Evolutionary conservation across 2,329 filamentous ascomycete species (phyloP).

Genomic region (Chrysoporthe deuterocubensis): DNA sequence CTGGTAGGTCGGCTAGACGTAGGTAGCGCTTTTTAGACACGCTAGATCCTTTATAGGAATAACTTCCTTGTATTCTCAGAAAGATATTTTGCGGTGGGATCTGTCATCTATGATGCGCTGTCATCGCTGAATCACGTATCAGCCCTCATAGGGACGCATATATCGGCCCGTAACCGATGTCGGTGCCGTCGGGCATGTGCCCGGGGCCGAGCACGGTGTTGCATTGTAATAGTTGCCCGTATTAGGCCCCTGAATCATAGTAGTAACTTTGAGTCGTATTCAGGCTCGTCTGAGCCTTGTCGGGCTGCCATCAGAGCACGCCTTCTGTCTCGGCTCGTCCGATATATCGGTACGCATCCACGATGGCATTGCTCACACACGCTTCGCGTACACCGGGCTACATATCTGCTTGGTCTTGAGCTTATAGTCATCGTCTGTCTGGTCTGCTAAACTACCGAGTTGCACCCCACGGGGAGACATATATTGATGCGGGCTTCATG

Average conservation of each 20-base stretch:
- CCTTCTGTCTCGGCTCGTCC: background rate
- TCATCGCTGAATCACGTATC: background rate
- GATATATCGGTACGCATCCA: too few species aligned
- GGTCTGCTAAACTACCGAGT: too few species aligned
- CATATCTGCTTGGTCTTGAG: too few species aligned
- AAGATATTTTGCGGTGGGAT: conserved; percentile 5
- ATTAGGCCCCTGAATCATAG: background rate
- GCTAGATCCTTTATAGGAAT: background rate
- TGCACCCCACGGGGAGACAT: too few species aligned
- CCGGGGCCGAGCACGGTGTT: conserved; percentile 6
- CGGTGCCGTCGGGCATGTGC: conserved; percentile 10
- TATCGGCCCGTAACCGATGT: background rate
- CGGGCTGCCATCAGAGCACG: background rate
- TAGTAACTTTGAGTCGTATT: background rate
- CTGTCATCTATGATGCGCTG: background rate
- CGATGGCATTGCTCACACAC: too few species aligned
- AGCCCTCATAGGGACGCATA: background rate
- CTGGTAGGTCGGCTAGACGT: background rate
- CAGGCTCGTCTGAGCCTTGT: background rate
- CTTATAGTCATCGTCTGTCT: too few species aligned
- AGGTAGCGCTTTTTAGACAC: background rate
- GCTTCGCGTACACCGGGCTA: too few species aligned
- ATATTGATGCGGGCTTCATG: too few species aligned
- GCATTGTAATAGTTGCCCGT: background rate
- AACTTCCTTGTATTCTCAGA: background rate